Base-by-base conservation (phyloP, 225 moss, liverwort and hornwort species). In the Physcomitrium patens region DNA sequence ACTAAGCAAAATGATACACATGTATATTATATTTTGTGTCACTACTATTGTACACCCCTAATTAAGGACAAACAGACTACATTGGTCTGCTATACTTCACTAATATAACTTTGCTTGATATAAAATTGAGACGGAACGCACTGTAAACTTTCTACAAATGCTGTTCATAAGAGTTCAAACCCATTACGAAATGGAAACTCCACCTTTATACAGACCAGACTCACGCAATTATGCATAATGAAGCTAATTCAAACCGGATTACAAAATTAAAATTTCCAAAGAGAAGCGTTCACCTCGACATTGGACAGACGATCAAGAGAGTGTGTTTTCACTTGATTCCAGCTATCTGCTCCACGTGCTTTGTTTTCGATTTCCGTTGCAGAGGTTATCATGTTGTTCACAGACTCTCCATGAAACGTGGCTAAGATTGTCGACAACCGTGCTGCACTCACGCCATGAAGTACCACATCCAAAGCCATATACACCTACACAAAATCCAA, bases 391-490 rank as follows among this genome's bases (percentile, higher is more conserved):
- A 95, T 89, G 77, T 95, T 95, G 26, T 86, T 90, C 54, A 93
- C 86, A 55, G 95, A 89, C 58, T 99, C 99, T 77, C 95, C 99
- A 69, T 99, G 99, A 65, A 99, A 93, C 50, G 93, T 95, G 60
- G 92, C 82, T 88, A 99, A 79, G 68, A 99, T 99, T 69, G 95
- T 99, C 65, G 89, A 81, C 68, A 99, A 84, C 41, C 95, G 95
- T 15, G 95, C 95, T 44, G 90, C 87, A 86, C 99, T 99, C 58
- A 95, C 99, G 79, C 99, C 99, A 75, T 93, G 99, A 31, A 99
- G 88, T 72, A 99, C 93, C 64, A 95, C 91, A 90, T 99, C 99
- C 67, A 99, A 85, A 49, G 99, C 99, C 99, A 99, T 99, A 76
- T 99, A 99, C 45, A 99, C 99, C 96, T 96, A 78, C 76, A 85